Evolutionary conservation across 164 flowering plant species (phyloP).

Genomic region (Aristolochia fimbriata): DNA sequence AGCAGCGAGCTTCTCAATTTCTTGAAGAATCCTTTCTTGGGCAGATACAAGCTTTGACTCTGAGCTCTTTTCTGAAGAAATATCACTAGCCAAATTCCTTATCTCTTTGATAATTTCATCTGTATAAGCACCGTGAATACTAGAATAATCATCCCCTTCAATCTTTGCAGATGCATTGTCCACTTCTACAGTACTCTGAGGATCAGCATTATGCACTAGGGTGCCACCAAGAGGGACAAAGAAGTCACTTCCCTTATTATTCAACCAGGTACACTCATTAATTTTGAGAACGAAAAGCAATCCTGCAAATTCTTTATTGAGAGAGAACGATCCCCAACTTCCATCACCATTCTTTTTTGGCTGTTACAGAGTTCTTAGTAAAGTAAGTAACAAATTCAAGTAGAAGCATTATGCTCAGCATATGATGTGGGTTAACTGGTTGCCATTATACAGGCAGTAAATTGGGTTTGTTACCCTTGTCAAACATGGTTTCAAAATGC

Average conservation of each 20-base stretch:
- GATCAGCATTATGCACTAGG: constrained; percentile 9
- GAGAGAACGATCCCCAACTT: constrained; percentile 44
- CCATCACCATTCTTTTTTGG: constrained; percentile 51
- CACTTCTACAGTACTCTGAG: constrained; percentile 12
- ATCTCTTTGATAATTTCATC: constrained; percentile 73
- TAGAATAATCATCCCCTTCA: constrained; percentile 21
- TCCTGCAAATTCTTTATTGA: constrained; percentile 47
- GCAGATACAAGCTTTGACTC: constrained; percentile 51
- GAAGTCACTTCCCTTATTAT: constrained; percentile 61
- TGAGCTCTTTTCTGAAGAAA: constrained; percentile 49
- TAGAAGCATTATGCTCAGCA: background rate
- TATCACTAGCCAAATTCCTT: constrained; percentile 62
- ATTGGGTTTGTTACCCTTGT: no score
- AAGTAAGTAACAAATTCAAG: background rate
- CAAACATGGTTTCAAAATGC: background rate
- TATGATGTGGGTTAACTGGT: no score
- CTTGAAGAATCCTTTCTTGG: constrained; percentile 76
- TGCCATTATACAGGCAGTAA: no score
- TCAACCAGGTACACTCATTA: constrained; percentile 64
- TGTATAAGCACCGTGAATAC: constrained; percentile 28
- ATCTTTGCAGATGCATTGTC: constrained; percentile 11
- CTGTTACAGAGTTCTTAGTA: constrained; percentile 31
- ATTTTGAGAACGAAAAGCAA: constrained; percentile 84
- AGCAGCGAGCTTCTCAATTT: constrained; percentile 95
- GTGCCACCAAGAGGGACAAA: constrained; percentile 55